Conservation (phyloP, 1,284 basidiomycete genomes). For the Puccinia polysora region DNA sequence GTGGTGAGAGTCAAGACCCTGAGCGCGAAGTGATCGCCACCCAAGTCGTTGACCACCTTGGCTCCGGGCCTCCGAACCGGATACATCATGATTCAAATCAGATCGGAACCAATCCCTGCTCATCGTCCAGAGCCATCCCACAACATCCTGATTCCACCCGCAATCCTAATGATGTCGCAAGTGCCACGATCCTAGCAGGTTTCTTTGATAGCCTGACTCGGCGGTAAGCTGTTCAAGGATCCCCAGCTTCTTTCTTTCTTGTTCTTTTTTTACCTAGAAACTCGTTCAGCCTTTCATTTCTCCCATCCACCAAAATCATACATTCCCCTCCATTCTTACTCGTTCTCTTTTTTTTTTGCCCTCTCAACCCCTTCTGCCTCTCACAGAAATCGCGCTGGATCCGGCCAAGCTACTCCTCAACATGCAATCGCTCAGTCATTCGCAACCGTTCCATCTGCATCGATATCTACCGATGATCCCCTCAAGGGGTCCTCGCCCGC, state of each 20-base stretch:
- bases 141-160: slow-evolving; percentile 6
- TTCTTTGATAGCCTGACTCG: slow-evolving; percentile 31
- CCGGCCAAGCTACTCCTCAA: background rate
- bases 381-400: slow-evolving; percentile 7
- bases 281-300: background rate
- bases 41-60: background rate
- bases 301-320: background rate
- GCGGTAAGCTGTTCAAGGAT: slow-evolving; percentile 16
- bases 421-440: slow-evolving; percentile 9
- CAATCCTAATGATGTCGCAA: slow-evolving; percentile 43
- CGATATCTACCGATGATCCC: slow-evolving; percentile 1
- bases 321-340: background rate
- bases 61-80: too few species aligned
- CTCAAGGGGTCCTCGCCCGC: background rate
- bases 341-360: background rate
- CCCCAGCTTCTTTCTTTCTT: slow-evolving; percentile 39
- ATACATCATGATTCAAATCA: background rate
- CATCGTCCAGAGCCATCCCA: slow-evolving; percentile 50
- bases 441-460: slow-evolving; percentile 1
- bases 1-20: background rate
- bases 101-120: slow-evolving; percentile 44
- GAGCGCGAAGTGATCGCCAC: background rate
- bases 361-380: background rate
- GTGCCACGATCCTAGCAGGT: slow-evolving; percentile 5
- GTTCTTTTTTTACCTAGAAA: background rate